phyloP scores from a whole-genome alignment of 139 green algal species.

The Zygnema cylindricum region DNA sequence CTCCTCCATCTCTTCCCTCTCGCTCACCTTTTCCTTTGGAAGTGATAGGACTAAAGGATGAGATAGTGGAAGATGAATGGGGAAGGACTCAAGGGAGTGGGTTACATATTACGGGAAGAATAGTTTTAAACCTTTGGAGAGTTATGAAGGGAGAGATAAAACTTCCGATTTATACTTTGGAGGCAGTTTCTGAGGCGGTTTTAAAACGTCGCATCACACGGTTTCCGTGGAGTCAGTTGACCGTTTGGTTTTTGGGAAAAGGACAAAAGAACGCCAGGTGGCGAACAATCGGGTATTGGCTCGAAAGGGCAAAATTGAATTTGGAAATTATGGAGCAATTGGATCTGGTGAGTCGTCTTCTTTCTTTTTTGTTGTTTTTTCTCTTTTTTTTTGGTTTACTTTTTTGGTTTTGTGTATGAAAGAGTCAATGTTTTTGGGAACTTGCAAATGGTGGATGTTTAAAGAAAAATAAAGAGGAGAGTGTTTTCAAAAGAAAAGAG shows the following conservation, averaged over 20 bases:
- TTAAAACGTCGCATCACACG: constrained; percentile 80
- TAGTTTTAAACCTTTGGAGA: constrained; percentile 96
- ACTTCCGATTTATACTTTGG: constrained; percentile 83
- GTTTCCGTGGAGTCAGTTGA: constrained; percentile 72
- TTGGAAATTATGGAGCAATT: constrained; percentile 86
- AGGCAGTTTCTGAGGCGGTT: constrained; percentile 81
- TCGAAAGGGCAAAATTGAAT: constrained; percentile 67
- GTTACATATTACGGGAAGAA: constrained; percentile 74
- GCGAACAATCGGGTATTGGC: constrained; percentile 61
- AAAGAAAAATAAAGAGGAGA: no score
- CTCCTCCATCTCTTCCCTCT: not conserved
- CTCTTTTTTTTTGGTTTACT: no score
- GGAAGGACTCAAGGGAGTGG: constrained; percentile 74
- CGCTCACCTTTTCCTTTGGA: not conserved
- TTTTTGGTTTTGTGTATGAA: constrained; percentile 4
- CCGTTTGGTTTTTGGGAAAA: constrained; percentile 79
- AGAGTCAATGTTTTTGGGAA: no score
- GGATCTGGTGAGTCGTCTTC: constrained; percentile 86
- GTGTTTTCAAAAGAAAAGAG: no score
- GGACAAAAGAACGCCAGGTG: constrained; percentile 63
- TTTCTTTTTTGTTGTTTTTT: no score
- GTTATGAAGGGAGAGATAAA: constrained; percentile 76
- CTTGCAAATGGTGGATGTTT: no score
- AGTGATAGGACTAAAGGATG: constrained; percentile 19
- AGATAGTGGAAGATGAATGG: constrained; percentile 77